Percentiles rank a stretch among this genome's conserved stretches.
These are phyloP conservation scores for Fusarium sp. DNA, from an alignment of 2,329 filamentous ascomycete species.

Conservation along the genomic window DNA sequence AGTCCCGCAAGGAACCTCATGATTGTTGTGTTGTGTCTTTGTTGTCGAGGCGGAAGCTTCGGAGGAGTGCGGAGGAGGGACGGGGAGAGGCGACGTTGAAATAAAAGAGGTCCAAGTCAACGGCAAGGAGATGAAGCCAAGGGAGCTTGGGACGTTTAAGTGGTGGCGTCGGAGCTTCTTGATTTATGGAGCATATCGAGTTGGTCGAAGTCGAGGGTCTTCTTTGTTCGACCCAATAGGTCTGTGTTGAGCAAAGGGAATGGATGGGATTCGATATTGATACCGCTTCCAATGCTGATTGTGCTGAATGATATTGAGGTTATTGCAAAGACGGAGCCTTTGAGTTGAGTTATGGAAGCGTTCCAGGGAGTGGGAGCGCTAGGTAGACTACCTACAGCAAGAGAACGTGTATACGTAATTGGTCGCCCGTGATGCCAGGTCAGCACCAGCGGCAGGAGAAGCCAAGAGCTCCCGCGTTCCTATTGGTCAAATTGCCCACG, in stretches of 20 bases:
- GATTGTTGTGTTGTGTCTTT: constrained; percentile 45
- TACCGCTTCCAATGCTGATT: not conserved
- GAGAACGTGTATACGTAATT: constrained; percentile 44
- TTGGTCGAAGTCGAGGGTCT: constrained; percentile 15
- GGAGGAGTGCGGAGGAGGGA: constrained; percentile 10
- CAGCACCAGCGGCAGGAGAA: constrained; percentile 33
- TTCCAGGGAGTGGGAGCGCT: constrained; percentile 31
- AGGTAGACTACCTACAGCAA: not conserved
- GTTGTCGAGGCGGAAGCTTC: constrained; percentile 23
- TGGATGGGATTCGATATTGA: not conserved
- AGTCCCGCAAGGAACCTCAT: constrained; percentile 68
- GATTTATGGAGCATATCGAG: constrained; percentile 41
- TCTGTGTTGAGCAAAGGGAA: not conserved
- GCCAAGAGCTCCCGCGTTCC: constrained; percentile 2
- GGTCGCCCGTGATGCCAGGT: constrained; percentile 45
- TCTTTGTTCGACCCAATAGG: constrained; percentile 6
- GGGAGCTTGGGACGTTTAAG: constrained; percentile 36
- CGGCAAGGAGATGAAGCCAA: constrained; percentile 11
- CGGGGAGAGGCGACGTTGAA: constrained; percentile 18
- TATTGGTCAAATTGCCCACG: constrained; percentile 22
- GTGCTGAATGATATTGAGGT: not conserved
- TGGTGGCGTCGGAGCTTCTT: constrained; percentile 34
- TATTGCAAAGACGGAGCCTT: constrained; percentile 28
- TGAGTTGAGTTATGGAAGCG: constrained; percentile 16
- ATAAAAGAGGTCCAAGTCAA: constrained; percentile 15